A percentile compares a stretch with the other conserved stretches of the same genome.
Evolutionary conservation across 2,329 filamentous ascomycete species (phyloP).

Genomic region (Onygena corvina): DNA sequence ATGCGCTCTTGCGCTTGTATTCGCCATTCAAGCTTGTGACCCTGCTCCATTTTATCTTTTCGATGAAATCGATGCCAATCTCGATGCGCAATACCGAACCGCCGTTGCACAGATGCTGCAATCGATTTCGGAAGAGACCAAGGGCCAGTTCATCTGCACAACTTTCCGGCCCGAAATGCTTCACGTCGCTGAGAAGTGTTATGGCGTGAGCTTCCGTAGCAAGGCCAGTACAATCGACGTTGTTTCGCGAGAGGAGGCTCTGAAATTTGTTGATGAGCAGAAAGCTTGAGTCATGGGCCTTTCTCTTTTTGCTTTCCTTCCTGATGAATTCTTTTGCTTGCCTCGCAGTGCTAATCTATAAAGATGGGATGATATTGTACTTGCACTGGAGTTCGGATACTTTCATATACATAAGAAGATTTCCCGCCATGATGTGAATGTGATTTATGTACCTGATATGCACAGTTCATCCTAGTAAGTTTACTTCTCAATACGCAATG

Average conservation of each 20-base stretch:
- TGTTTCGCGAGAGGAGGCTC: constrained; percentile 71
- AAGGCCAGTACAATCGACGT: constrained; percentile 94
- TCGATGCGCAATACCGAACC: constrained; percentile 94
- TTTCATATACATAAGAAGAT: background rate
- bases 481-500: background rate
- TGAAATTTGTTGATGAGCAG: constrained; percentile 91
- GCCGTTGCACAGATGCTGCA: constrained; percentile 83
- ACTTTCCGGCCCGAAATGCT: constrained; percentile 97
- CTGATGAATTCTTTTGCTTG: background rate
- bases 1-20: constrained; percentile 92
- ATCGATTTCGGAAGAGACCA: constrained; percentile 51
- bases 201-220: constrained; percentile 80
- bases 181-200: constrained; percentile 90
- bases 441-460: background rate
- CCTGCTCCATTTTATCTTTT: constrained; percentile 98
- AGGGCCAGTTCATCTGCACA: constrained; percentile 89
- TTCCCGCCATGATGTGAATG: too few species aligned
- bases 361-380: background rate
- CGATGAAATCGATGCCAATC: constrained; percentile 95
- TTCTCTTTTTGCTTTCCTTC: too few species aligned
- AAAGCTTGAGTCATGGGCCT: constrained; percentile 27
- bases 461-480: background rate
- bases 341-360: background rate
- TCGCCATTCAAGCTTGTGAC: constrained; percentile 96
- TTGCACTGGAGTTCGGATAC: background rate